phyloP scores from a whole-genome alignment of 2,329 filamentous ascomycete genomes.

The Setomelanomma holmii region DNA sequence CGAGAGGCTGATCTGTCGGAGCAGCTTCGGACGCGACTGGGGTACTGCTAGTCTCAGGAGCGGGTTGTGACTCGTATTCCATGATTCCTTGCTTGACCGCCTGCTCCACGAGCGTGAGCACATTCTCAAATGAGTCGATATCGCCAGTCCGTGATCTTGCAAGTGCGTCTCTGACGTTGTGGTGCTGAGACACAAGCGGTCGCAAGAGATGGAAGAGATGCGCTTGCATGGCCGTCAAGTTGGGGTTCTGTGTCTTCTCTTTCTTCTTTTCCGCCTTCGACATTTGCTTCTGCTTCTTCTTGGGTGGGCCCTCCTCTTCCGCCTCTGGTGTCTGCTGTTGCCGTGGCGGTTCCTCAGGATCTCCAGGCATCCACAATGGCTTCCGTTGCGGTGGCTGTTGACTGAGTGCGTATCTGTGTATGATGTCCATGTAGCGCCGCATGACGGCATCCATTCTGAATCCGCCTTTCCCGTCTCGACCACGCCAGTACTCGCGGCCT shows the following conservation, averaged over 20 bases:
- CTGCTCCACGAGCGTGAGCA: slow-evolving; percentile 76
- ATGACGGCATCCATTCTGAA: slow-evolving; percentile 89
- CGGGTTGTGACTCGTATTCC: slow-evolving; percentile 62
- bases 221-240: slow-evolving; percentile 82
- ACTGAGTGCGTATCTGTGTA: slow-evolving; percentile 78
- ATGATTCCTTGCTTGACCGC: slow-evolving; percentile 75
- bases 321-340: slow-evolving; percentile 27
- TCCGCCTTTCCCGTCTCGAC: slow-evolving; percentile 77
- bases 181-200: slow-evolving; percentile 79
- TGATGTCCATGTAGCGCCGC: slow-evolving; percentile 87
- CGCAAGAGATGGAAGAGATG: slow-evolving; percentile 93
- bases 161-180: slow-evolving; percentile 84
- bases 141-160: slow-evolving; percentile 73
- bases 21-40: neutral
- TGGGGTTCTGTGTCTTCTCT: slow-evolving; percentile 63
- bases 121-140: slow-evolving; percentile 76
- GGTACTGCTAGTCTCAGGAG: slow-evolving; percentile 2
- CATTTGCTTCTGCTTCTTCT: slow-evolving; percentile 45
- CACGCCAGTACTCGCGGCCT: slow-evolving; percentile 83
- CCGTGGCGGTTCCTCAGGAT: slow-evolving; percentile 51
- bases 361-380: slow-evolving; percentile 74
- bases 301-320: slow-evolving; percentile 41
- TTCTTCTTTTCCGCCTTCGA: slow-evolving; percentile 56
- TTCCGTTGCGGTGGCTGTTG: slow-evolving; percentile 69
- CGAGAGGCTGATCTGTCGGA: slow-evolving; percentile 7